phyloP scores from a whole-genome alignment of 208 protist species.

The Wallacemonas rigidus region DNA sequence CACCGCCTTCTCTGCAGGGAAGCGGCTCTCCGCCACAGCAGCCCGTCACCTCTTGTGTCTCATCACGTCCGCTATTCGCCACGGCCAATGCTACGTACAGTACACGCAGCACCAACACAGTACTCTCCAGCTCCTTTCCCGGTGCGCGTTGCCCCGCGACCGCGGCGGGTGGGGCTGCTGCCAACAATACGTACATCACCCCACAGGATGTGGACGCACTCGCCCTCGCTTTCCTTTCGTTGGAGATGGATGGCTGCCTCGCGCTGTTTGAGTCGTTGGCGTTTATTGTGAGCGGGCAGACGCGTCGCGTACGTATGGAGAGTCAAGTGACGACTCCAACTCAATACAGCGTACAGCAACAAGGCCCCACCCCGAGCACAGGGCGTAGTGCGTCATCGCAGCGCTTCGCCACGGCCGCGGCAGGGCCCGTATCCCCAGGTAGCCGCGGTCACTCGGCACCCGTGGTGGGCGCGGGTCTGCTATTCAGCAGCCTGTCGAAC shows the following conservation, averaged over 20 bases:
- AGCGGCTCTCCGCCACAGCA: too few relatives aligned
- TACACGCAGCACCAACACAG: not conserved
- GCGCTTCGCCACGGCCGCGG: not conserved
- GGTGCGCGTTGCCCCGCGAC: not conserved
- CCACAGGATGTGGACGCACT: not conserved
- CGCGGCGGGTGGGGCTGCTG: not conserved
- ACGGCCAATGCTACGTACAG: not conserved
- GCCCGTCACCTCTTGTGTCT: not conserved
- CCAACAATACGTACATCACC: not conserved
- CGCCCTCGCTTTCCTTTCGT: conserved; percentile 1
- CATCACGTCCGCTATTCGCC: not conserved
- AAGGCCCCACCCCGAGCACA: conserved; percentile 2
- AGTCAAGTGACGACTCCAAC: not conserved
- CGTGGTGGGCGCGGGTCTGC: not conserved
- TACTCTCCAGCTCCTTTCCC: conserved; percentile 3
- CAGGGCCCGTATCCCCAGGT: too few relatives aligned
- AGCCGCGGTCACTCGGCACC: conserved; percentile 6
- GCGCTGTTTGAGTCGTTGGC: conserved; percentile 8
- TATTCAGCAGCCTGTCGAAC: not conserved
- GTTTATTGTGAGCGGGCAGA: conserved; percentile 11
- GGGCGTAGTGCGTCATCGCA: not conserved
- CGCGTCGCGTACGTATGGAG: not conserved
- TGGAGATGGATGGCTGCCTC: conserved; percentile 2
- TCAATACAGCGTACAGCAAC: not conserved
- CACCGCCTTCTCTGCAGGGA: not conserved